Base-by-base conservation (phyloP, 2,329 filamentous ascomycete species). In the Sporothrix variecibatus region DNA sequence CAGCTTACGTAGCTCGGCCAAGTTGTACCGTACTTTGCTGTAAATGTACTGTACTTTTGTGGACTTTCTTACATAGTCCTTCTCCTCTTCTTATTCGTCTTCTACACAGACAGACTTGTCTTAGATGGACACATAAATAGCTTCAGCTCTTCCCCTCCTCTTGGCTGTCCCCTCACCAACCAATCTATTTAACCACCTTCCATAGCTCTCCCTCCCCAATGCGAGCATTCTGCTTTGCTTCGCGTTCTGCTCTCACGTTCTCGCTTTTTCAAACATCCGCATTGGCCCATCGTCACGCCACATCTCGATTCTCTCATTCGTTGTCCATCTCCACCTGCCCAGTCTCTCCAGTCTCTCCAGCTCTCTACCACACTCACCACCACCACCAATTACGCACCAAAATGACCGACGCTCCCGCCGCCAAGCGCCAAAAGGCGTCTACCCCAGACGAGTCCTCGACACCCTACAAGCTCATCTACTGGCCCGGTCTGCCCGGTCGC, bases 401-500 rank as follows among this genome's bases (percentile, higher is more conserved):
- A 40, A 72, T 72, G 70, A 17, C 58, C 23, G 51, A 34, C 8
- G 26, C 20, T 6, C 67, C 67, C 20, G 38, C 70, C 4, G 38
- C 79, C 43, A 84, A 84, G 77, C 82, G 81, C 65, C 67, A 53
- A 8, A 69, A 69, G 67, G 67, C 67, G 28, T 53, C 67, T 9
- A 69, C 67, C 28, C 46, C 67, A 26, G 43, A 31, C 43, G 43
- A 23, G 9, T n/a, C n/a, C n/a, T n/a, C n/a, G 84, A 85, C 67
- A 80, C 82, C 72, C 28, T 93, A 92, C 80, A 85, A 91, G 76
- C 87, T 93, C 74, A 85, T 93, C 79, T 94, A 94, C 86, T 93
- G 91, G 88, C 91, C 91, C 23, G 82, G 81, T 23, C 83, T 94
- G 34, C 93, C 93, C 46, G 93, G 93, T 56, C 91, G 93, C 68